A percentile compares a stretch with the other conserved stretches of the same genome.
Evolutionary conservation across 441 rosid species (phyloP).

Genomic region (Raphanus hybrid): DNA sequence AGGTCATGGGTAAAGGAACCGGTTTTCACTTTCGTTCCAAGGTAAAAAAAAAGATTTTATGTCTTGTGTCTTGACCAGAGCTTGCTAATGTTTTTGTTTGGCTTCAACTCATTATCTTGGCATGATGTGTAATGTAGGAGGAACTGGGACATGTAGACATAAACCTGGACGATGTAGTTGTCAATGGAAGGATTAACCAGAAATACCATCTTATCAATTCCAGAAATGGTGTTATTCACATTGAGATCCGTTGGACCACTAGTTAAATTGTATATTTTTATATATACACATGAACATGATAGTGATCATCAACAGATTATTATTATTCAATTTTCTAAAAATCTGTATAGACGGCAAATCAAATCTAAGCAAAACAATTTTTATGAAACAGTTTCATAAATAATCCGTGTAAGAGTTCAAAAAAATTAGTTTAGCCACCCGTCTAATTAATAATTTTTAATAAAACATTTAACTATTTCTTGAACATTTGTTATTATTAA

Average conservation of each 20-base stretch:
- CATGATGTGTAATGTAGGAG: conserved; percentile 54
- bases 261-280: conserved; percentile 19
- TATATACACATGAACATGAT: neutral
- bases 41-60: conserved; percentile 44
- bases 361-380: too few species aligned
- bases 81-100: neutral
- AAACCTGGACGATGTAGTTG: conserved; percentile 77
- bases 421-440: too few species aligned
- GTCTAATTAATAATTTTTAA: too few species aligned
- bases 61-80: neutral
- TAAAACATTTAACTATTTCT: neutral
- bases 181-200: conserved; percentile 80
- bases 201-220: conserved; percentile 87
- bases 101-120: neutral
- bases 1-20: conserved; percentile 74
- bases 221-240: conserved; percentile 75
- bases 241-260: conserved; percentile 76
- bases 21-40: conserved; percentile 72
- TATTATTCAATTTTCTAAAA: neutral
- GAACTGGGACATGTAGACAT: conserved; percentile 81
- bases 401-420: too few species aligned
- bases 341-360: neutral
- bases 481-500: neutral
- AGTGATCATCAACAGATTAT: neutral
- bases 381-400: too few species aligned